Evolutionary conservation across 2,329 filamentous ascomycete genomes (phyloP), one percentile per base, ranked within the genome.

Genomic region (Ilyonectria sp.): DNA sequence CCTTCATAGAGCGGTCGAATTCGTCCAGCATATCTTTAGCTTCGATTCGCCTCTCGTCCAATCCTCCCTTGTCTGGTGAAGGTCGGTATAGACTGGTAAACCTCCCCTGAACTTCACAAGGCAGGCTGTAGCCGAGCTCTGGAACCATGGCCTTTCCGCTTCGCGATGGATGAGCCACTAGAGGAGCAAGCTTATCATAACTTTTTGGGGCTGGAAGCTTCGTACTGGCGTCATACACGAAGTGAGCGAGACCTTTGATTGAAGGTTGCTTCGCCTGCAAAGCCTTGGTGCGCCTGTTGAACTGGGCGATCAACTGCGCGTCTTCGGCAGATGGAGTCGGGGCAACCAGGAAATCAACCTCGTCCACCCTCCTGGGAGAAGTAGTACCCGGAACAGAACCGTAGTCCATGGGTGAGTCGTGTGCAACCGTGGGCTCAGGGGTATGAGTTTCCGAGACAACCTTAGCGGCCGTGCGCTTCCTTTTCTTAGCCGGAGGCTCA

Each of bases 191-290:
- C 67, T 84, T 84, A 52, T 85, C 83, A 60, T 83, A 84, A 60
- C 81, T 83, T 69, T 85, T 85, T 6, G 82, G 82, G 1, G 79
- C 80, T 69, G 83, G 79, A 53, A 85, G 75, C 67, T 82, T 84
- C n/a, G 80, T 74, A n/a, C 75, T 79, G 2, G 78, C 82, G 23
- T 80, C 78, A 35, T 78, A 81, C 2, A 80, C 74, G 6, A 85
- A 74, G 68, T 81, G 75, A 1, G 81, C 79, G 3, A 83, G 76
- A 3, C 82, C 83, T 37, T 79, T 79, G 33, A 84, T 79, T 0
- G 80, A 69, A 11, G 82, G 82, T 11, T 82, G 79, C 26, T 78
- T 81, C 6, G 75, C 75, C 65, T 83, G 82, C 5, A 78, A 78
- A 31, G 78, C 75, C 58, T 81, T 81, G 26, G 70, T 75, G 23